Base-by-base conservation (phyloP, 345 rosid species). In the Moricandia moricandioides region DNA sequence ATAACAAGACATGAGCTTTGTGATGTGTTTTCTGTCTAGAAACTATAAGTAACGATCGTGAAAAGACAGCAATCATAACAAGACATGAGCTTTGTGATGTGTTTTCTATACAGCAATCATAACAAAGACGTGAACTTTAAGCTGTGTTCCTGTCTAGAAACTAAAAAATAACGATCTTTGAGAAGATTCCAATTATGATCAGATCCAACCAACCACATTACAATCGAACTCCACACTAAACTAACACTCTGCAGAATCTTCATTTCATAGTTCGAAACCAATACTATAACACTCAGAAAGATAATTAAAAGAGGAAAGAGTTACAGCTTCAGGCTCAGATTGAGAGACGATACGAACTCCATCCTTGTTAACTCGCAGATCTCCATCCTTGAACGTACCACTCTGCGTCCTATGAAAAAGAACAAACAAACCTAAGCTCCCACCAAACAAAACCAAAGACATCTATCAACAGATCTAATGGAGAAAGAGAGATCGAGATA, bases 311-410 rank as follows among this genome's bases (percentile, higher is more conserved):
- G 27, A 37, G 17, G 8, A 54, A 43, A 52, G 60, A 51, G 60
- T 67, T 71, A 95, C 99, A 70, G 84, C 90, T 84, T 90, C 88
- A 43, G 80, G 55, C 60, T 83, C 85, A 11, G 47, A 81, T 64
- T 83, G 82, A 66, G 90, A 72, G 51, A 92, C 91, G 60, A 92
- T 78, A 64, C 97, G 91, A 75, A 95, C 93, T 34, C 97, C 99
- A 29, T 95, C 93, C 24, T 83, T 85, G 78, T 95, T 95, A 65
- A 92, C 99, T 31, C 88, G 93, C 31, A 95, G 96, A 86, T 95
- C 99, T 66, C 97, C 99, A 34, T 86, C 96, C 83, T 84, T 83
- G 57, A 95, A 92, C 30, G 97, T 92, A 14, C 99, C 99, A 69
- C 97, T 95, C 60, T 80, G 85, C 8, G 99, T 89, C 65, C 97